Evolutionary conservation across 139 green algal genomes (phyloP).

Genomic region (Diplosphaera chodatii): DNA sequence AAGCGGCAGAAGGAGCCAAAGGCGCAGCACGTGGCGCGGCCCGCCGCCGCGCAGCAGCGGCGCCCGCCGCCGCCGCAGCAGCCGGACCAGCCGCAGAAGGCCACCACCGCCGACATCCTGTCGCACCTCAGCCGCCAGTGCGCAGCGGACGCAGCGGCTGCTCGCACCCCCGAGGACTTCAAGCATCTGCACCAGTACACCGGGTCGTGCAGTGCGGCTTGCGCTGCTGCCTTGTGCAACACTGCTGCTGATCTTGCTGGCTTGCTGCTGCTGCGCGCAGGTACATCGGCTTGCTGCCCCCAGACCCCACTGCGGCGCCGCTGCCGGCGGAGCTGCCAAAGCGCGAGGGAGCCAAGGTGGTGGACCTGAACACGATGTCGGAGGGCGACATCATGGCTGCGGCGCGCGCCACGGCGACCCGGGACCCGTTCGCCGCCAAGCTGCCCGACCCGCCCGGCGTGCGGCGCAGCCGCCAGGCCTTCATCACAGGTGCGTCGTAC

Average conservation of each 20-base stretch:
- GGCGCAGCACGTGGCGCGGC: constrained; percentile 1
- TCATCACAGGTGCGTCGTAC: constrained; percentile 9
- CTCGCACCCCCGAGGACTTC: too few species aligned
- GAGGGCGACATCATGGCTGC: constrained; percentile 5
- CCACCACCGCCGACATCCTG: not conserved
- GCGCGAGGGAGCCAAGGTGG: not conserved
- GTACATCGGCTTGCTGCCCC: constrained; percentile 11
- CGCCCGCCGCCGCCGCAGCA: not conserved
- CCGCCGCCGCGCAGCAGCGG: not conserved
- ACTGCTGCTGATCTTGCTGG: too few species aligned
- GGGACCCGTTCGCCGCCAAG: constrained; percentile 2
- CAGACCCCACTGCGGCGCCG: constrained; percentile 8
- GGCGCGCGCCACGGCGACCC: constrained; percentile 1
- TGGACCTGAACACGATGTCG: constrained; percentile 3
- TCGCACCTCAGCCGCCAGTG: constrained; percentile 4
- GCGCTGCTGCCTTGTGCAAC: too few species aligned
- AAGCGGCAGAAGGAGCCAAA: constrained; percentile 2
- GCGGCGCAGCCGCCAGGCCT: constrained; percentile 2
- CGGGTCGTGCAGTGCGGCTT: too few species aligned
- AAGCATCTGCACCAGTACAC: too few species aligned
- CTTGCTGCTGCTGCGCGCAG: constrained; percentile 3
- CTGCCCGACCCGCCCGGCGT: constrained; percentile 9
- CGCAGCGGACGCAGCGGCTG: too few species aligned
- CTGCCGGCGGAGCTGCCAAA: not conserved
- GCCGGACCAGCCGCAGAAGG: not conserved